Conservation (phyloP, 2,329 filamentous ascomycete genomes). For the Scedosporium aurantiacum region DNA sequence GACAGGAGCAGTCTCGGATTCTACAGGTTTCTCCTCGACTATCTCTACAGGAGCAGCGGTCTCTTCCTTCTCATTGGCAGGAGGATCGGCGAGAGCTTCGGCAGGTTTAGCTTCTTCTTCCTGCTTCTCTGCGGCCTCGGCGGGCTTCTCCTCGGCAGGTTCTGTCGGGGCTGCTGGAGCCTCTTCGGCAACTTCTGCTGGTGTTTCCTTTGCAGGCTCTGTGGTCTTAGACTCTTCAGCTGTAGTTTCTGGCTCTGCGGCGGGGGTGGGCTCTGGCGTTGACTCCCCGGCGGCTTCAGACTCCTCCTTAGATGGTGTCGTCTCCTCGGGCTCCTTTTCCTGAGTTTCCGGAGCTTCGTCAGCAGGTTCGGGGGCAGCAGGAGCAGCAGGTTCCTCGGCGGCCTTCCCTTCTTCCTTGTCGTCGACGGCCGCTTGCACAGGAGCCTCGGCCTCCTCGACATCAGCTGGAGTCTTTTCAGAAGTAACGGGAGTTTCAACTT, state of each 20-base stretch:
- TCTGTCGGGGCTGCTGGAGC: background rate
- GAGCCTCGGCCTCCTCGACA: slow-evolving; percentile 1
- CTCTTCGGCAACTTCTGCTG: background rate
- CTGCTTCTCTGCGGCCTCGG: background rate
- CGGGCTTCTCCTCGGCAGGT: background rate
- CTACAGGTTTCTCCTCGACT: background rate
- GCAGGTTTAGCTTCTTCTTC: background rate
- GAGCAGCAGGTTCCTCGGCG: slow-evolving; percentile 2
- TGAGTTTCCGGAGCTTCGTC: background rate
- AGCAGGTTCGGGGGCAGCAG: slow-evolving; percentile 5
- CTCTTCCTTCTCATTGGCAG: background rate
- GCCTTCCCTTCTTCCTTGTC: slow-evolving; percentile 7
- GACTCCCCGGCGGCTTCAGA: background rate
- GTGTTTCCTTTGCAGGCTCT: background rate
- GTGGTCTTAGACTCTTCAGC: background rate
- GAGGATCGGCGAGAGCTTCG: background rate
- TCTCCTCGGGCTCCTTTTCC: slow-evolving; percentile 7
- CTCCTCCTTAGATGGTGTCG: background rate
- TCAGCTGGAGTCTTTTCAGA: background rate
- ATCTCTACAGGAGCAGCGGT: background rate
- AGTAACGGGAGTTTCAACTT: background rate
- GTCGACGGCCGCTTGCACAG: slow-evolving; percentile 5
- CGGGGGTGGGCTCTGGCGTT: background rate
- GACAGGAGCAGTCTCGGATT: background rate
- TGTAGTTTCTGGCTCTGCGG: background rate